Percentiles rank a stretch among this genome's conserved stretches.
Evolutionary conservation across 1,284 basidiomycete genomes (phyloP).

Genomic region (Rhodotorula sp.): DNA sequence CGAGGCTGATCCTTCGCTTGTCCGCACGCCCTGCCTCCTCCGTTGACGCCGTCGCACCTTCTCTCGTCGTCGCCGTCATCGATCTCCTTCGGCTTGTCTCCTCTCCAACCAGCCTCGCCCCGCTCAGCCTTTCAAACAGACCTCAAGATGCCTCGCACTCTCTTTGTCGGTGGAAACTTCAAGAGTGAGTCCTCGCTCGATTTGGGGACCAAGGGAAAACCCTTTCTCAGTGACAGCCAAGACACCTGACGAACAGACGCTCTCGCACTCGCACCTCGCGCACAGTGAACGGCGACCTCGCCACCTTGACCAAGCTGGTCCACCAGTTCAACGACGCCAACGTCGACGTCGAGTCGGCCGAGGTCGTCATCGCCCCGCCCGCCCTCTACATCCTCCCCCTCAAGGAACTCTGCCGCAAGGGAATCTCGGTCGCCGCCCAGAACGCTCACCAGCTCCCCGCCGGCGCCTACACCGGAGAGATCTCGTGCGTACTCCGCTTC

Average conservation of each 20-base stretch:
- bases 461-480: slow-evolving; percentile 95
- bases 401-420: slow-evolving; percentile 55
- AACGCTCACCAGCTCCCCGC: slow-evolving; percentile 81
- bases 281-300: slow-evolving; percentile 62
- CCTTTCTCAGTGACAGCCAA: neutral
- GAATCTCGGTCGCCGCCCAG: slow-evolving; percentile 70
- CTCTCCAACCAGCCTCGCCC: too few relatives aligned
- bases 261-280: too few relatives aligned
- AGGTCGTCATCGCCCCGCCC: slow-evolving; percentile 91
- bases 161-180: slow-evolving; percentile 86
- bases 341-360: slow-evolving; percentile 65
- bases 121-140: neutral
- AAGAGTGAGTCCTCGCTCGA: slow-evolving; percentile 59
- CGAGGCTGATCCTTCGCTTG: neutral
- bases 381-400: slow-evolving; percentile 75
- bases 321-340: slow-evolving; percentile 69
- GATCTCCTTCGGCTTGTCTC: neutral
- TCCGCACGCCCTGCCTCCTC: neutral
- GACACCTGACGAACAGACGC: neutral
- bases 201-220: neutral
- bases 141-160: slow-evolving; percentile 57
- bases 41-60: neutral
- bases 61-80: neutral
- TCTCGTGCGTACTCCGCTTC: slow-evolving; percentile 59
- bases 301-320: slow-evolving; percentile 65